Evolutionary conservation across 192 early-diverging fungal genomes (phyloP), one percentile per base, ranked within the genome.

Genomic region (Entomortierella lignicola): DNA sequence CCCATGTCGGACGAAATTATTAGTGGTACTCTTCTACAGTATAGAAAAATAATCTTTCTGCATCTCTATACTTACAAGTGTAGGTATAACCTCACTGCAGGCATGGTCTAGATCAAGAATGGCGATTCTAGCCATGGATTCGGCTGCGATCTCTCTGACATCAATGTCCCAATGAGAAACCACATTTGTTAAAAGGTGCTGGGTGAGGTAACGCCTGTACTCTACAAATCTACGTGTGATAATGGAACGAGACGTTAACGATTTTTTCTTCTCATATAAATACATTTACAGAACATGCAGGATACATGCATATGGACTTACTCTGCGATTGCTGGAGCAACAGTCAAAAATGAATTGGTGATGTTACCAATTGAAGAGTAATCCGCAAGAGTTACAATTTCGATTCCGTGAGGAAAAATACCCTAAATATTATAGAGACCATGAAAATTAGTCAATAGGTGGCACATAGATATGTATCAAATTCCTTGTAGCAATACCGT

Each of bases 361-460:
- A 92, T 88, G 59, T 93, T 97, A 41, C 98, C 95, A 0, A 99
- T 85, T 4, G 91, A 87, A 81, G 96, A 97, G 81, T 96, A 99
- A 79, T 99, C 97, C 0, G 96, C 96, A 29, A 87, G 83, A 51
- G 93, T 94, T 43, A 98, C 88, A 61, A 99, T 92, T 8, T 94
- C 88, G 62, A 99, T 97, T 0, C 98, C 98, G 81, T 95, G 92
- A 27, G 98, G 95, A 60, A 99, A 98, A 41, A 92, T 73, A 23
- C 92, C 92, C 91, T 91, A 84, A 48, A 61, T 44, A 21, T 32
- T 29, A 37, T 7, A 32, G 31, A 31, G 60, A 31, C 23, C 1
- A 25, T 4, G 5, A n/a, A n/a, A 50, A 52, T 31, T 17, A 66
- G 34, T 37, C 10, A 37, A 7, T 7, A 7, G 10, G 10, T 10